Evolutionary conservation across 164 flowering plant genomes (phyloP).

Genomic region (Chloranthus sessilifolius): DNA sequence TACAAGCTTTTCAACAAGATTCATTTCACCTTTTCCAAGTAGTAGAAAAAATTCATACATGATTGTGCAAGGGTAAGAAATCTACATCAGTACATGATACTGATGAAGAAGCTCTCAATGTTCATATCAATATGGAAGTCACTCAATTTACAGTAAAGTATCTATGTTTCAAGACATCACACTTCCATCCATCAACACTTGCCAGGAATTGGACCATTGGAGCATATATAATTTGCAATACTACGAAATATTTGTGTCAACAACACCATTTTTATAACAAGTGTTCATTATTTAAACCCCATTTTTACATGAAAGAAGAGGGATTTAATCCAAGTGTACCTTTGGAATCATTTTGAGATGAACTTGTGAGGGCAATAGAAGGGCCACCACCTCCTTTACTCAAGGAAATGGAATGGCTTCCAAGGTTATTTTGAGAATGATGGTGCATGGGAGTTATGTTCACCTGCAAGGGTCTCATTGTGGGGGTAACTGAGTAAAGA

Average conservation of each 20-base stretch:
- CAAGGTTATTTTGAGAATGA: slow-evolving; percentile 23
- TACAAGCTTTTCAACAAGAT: no score
- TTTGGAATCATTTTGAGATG: no score
- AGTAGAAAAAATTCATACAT: no score
- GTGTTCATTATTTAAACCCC: background rate
- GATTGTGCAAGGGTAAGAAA: no score
- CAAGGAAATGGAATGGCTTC: background rate
- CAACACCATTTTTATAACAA: background rate
- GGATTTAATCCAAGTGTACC: slow-evolving; percentile 2
- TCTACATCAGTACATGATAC: no score
- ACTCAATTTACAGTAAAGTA: background rate
- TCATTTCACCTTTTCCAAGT: no score
- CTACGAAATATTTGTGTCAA: background rate
- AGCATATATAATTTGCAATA: background rate
- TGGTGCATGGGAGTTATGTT: slow-evolving; percentile 17
- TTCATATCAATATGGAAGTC: background rate
- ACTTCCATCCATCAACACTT: background rate
- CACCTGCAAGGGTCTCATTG: slow-evolving; percentile 35
- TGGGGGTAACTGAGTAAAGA: slow-evolving; percentile 23
- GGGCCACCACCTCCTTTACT: background rate
- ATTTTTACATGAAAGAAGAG: background rate
- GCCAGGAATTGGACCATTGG: background rate
- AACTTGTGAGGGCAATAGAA: background rate
- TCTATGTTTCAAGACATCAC: background rate
- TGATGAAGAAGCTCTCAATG: background rate